Evolutionary conservation across 2,329 filamentous ascomycete species (phyloP).

Genomic region (Parascedosporium putredinis): DNA sequence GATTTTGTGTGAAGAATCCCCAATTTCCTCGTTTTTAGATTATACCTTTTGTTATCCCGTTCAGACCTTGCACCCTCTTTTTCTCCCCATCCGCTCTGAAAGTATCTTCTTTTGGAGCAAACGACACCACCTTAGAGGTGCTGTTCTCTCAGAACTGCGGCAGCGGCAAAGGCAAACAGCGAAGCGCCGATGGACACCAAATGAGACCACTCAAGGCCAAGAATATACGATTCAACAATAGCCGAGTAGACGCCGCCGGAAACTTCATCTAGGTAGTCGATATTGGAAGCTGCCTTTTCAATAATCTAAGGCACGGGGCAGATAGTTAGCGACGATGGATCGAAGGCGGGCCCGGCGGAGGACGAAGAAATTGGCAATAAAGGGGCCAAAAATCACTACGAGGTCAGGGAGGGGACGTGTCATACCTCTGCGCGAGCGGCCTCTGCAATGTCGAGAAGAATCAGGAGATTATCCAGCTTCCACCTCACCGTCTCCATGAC

Average conservation of each 20-base stretch:
- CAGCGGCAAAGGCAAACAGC: background rate
- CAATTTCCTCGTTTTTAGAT: too few relatives aligned
- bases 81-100: background rate
- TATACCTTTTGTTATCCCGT: too few relatives aligned
- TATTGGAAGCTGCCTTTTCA: slow-evolving; percentile 19
- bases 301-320: slow-evolving; percentile 18
- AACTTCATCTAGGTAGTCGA: slow-evolving; percentile 20
- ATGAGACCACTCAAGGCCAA: slow-evolving; percentile 24
- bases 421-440: slow-evolving; percentile 11
- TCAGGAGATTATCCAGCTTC: slow-evolving; percentile 11
- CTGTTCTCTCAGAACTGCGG: background rate
- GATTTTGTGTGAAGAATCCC: too few relatives aligned
- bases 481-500: slow-evolving; percentile 17
- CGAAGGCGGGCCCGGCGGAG: too few relatives aligned
- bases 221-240: slow-evolving; percentile 22
- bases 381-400: too few relatives aligned
- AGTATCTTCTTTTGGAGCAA: background rate
- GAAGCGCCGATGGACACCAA: slow-evolving; percentile 18
- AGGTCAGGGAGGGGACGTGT: background rate
- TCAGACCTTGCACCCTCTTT: too few relatives aligned
- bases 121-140: background rate
- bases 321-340: background rate
- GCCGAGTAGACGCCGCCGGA: slow-evolving; percentile 17
- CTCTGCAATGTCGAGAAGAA: slow-evolving; percentile 10
- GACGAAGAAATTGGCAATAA: too few relatives aligned